phyloP scores from a whole-genome alignment of 169 alveolate species.

The Eimeria necatrix region DNA sequence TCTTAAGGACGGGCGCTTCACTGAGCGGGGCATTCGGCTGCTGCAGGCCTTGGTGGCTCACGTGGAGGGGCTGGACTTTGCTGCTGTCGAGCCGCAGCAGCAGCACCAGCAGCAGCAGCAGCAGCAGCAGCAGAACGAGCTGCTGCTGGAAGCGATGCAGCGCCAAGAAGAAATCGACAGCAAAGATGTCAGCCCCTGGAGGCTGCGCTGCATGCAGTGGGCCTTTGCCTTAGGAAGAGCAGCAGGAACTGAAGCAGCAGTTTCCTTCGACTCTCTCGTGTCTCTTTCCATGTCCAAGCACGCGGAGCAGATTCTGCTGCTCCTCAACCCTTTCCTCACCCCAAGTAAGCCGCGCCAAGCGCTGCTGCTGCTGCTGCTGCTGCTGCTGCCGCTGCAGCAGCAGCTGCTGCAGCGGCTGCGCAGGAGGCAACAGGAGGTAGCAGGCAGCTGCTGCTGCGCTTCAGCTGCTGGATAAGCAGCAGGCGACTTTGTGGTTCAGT shows the following conservation, averaged over 20 bases:
- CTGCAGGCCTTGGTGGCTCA: constrained; percentile 2
- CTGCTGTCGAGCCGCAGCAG: constrained; percentile 49
- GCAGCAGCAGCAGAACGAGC: constrained; percentile 36
- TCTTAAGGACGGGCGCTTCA: constrained; percentile 43
- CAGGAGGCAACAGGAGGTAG: too few species aligned
- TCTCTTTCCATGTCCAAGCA: constrained; percentile 67
- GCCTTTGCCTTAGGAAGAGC: constrained; percentile 63
- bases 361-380: constrained; percentile 49
- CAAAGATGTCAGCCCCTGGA: background rate
- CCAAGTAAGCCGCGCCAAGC: constrained; percentile 31
- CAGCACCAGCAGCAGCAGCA: background rate
- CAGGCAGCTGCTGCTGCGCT: too few species aligned
- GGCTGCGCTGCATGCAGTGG: constrained; percentile 70
- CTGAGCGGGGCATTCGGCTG: constrained; percentile 59
- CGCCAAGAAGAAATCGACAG: constrained; percentile 24
- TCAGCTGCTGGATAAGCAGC: too few species aligned
- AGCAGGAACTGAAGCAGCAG: constrained; percentile 56
- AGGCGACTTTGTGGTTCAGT: too few species aligned
- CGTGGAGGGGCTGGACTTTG: constrained; percentile 21
- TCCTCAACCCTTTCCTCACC: constrained; percentile 75
- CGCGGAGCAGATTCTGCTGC: constrained; percentile 39
- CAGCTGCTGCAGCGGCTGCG: constrained; percentile 13
- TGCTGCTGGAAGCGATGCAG: constrained; percentile 17
- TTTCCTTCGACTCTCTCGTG: constrained; percentile 78
- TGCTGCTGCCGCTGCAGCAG: constrained; percentile 3